phyloP scores from a whole-genome alignment of 495 filamentous ascomycete species.

The Trichoderma reesei region DNA sequence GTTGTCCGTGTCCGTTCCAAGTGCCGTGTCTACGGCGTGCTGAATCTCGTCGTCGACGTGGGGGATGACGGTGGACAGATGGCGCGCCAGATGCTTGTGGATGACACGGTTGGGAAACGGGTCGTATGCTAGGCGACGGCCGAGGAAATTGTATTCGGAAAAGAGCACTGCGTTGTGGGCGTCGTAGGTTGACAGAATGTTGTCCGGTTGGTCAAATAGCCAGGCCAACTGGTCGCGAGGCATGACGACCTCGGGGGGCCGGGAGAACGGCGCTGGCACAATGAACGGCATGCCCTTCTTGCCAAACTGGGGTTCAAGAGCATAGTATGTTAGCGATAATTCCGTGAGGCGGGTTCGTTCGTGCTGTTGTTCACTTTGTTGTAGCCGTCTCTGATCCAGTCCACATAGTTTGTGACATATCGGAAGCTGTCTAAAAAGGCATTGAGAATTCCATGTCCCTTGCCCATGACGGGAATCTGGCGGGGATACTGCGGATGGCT shows the following conservation, averaged over 20 bases:
- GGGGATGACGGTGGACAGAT: conserved; percentile 24
- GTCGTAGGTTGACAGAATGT: conserved; percentile 20
- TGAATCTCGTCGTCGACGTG: conserved; percentile 25
- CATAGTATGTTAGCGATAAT: conserved; percentile 8
- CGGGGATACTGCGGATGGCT: conserved; percentile 24
- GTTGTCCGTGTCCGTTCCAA: conserved; percentile 23
- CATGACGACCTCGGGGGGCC: conserved; percentile 26
- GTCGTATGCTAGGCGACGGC: conserved; percentile 15
- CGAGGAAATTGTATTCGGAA: conserved; percentile 25
- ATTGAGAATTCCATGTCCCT: conserved; percentile 18
- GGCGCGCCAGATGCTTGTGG: conserved; percentile 28
- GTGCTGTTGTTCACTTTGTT: conserved; percentile 20
- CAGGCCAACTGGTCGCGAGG: conserved; percentile 25
- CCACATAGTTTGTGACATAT: conserved; percentile 20
- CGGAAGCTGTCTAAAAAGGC: conserved; percentile 24
- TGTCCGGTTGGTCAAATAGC: conserved; percentile 29
- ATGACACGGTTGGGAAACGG: conserved; percentile 24
- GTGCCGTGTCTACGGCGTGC: conserved; percentile 19
- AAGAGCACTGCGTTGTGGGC: conserved; percentile 24
- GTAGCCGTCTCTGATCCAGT: conserved; percentile 27
- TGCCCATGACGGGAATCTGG: conserved; percentile 25
- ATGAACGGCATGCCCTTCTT: conserved; percentile 25
- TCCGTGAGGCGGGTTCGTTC: not conserved
- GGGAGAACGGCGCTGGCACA: conserved; percentile 22
- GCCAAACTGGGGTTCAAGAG: conserved; percentile 18